phyloP scores from a whole-genome alignment of 371 early-diverging fungal species.

The Rhizopus stolonifer region DNA sequence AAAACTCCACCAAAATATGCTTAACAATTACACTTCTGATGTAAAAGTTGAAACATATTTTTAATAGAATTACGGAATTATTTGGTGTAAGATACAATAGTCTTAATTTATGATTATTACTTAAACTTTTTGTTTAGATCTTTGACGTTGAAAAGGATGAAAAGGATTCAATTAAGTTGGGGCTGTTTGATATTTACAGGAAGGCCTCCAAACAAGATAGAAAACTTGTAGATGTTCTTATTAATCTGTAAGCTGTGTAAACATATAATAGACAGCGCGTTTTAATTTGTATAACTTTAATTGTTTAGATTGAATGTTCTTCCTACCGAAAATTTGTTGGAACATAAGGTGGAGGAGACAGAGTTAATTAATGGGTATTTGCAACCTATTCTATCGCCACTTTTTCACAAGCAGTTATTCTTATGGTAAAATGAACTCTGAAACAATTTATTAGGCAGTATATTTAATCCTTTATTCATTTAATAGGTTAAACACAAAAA shows the following conservation, averaged over 20 bases:
- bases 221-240: slow-evolving; percentile 13
- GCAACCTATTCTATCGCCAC: slow-evolving; percentile 12
- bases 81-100: slow-evolving; percentile 14
- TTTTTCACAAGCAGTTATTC: slow-evolving; percentile 14
- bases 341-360: slow-evolving; percentile 11
- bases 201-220: slow-evolving; percentile 14
- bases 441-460: slow-evolving; percentile 17
- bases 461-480: slow-evolving; percentile 19
- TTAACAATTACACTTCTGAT: slow-evolving; percentile 9
- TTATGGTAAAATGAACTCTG: slow-evolving; percentile 19
- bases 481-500: slow-evolving; percentile 19
- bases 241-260: slow-evolving; percentile 15
- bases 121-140: slow-evolving; percentile 12
- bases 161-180: slow-evolving; percentile 13
- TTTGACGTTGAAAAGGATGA: slow-evolving; percentile 14
- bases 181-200: slow-evolving; percentile 14
- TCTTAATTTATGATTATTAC: slow-evolving; percentile 13
- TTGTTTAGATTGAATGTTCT: slow-evolving; percentile 15
- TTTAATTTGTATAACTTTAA: slow-evolving; percentile 14
- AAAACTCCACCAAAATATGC: slow-evolving; percentile 9
- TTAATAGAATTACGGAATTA: slow-evolving; percentile 10
- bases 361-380: slow-evolving; percentile 13
- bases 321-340: slow-evolving; percentile 10
- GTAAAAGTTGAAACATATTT: slow-evolving; percentile 8
- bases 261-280: slow-evolving; percentile 15